phyloP scores from a whole-genome alignment of 768 basidiomycete genomes.

The Trametes punicea region DNA sequence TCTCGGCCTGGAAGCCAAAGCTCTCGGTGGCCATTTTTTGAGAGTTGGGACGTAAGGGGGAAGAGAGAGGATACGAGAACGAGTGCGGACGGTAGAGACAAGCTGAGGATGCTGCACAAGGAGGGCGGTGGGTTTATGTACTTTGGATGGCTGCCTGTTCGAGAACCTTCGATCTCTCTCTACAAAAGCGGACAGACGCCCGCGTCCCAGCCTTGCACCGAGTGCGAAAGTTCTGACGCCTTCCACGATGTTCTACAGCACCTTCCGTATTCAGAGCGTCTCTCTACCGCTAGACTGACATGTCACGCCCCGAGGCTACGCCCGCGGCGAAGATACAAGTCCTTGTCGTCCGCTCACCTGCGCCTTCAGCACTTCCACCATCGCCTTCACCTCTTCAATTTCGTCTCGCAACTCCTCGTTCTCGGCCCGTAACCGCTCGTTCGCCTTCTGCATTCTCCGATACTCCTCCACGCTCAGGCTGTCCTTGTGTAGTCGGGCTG shows the following conservation, averaged over 20 bases:
- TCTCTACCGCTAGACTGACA: background rate
- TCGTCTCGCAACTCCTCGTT: slow-evolving; percentile 55
- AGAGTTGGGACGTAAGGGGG: slow-evolving; percentile 20
- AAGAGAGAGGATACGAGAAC: slow-evolving; percentile 2
- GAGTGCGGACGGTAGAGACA: slow-evolving; percentile 13
- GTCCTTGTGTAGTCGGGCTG: slow-evolving; percentile 3
- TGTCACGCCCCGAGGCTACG: slow-evolving; percentile 17
- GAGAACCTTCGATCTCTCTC: slow-evolving; percentile 40
- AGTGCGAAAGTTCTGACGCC: slow-evolving; percentile 30
- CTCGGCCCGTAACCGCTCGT: slow-evolving; percentile 52
- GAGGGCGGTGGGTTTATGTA: slow-evolving; percentile 35
- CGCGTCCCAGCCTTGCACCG: slow-evolving; percentile 4
- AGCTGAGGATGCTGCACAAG: slow-evolving; percentile 9
- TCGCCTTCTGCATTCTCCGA: slow-evolving; percentile 46
- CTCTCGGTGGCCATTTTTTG: slow-evolving; percentile 74
- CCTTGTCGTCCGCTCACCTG: slow-evolving; percentile 48
- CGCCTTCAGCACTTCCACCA: slow-evolving; percentile 64
- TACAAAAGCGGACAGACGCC: slow-evolving; percentile 17
- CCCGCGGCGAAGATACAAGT: slow-evolving; percentile 44
- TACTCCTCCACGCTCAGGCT: slow-evolving; percentile 31
- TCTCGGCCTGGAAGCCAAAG: slow-evolving; percentile 99
- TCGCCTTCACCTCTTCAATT: slow-evolving; percentile 64
- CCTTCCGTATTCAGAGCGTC: slow-evolving; percentile 11
- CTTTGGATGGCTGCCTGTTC: slow-evolving; percentile 31
- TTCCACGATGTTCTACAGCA: slow-evolving; percentile 31